Evolutionary conservation across 805 yeast species (phyloP).

Genomic region (Candida pseudofarinosa): DNA sequence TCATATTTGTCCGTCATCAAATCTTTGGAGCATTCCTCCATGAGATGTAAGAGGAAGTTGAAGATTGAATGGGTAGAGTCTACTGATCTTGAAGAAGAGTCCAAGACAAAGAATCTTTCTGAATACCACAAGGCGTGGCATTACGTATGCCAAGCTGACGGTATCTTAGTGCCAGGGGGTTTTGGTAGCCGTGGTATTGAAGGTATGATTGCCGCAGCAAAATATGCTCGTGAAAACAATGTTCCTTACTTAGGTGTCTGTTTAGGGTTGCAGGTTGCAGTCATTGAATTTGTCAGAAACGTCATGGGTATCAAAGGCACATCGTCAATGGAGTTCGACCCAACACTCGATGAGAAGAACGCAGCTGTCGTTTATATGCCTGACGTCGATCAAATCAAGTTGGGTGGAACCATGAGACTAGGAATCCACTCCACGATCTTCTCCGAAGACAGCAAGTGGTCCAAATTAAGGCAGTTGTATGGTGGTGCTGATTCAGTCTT

Average conservation of each 20-base stretch:
- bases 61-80: conserved; percentile 97
- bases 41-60: conserved; percentile 80
- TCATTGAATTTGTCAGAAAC: conserved; percentile 85
- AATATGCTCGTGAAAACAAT: conserved; percentile 95
- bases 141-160: conserved; percentile 86
- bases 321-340: conserved; percentile 78
- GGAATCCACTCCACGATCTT: conserved; percentile 91
- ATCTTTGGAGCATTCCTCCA: conserved; percentile 90
- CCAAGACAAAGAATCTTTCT: conserved; percentile 60
- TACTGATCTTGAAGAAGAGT: conserved; percentile 75
- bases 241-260: conserved; percentile 96
- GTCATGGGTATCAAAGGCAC: conserved; percentile 66
- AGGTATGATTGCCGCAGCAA: conserved; percentile 96
- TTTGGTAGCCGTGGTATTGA: conserved; percentile 96
- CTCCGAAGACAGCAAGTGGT: conserved; percentile 60
- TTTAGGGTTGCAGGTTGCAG: conserved; percentile 95
- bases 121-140: conserved; percentile 96
- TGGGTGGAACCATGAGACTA: conserved; percentile 99
- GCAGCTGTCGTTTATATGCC: conserved; percentile 96
- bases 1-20: conserved; percentile 92
- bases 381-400: conserved; percentile 88
- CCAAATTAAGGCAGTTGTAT: conserved; percentile 71
- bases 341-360: conserved; percentile 53
- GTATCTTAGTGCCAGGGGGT: conserved; percentile 97
- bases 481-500: conserved; percentile 63